phyloP scores from a whole-genome alignment of 257 asterid species.

The Solanum appendiculatum region DNA sequence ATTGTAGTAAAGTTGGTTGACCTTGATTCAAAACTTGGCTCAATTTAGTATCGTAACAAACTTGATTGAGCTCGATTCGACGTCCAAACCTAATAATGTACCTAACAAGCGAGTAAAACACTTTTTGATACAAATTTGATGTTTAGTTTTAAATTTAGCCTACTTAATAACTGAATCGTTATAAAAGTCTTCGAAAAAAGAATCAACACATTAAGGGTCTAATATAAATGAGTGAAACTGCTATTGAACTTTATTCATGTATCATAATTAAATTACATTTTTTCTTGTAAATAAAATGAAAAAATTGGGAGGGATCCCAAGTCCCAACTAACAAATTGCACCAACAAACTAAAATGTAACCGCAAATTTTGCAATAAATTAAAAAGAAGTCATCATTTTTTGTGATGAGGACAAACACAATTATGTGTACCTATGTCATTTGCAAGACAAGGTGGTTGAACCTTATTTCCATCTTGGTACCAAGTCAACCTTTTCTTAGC shows the following conservation, averaged over 20 bases:
- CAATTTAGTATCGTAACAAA: neutral
- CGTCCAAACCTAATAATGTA: neutral
- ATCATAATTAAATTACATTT: neutral
- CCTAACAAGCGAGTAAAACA: neutral
- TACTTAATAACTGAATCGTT: too few species aligned
- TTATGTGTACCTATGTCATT: conserved; percentile 52
- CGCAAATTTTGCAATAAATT: neutral
- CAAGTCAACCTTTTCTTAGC: conserved; percentile 38
- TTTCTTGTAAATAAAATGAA: neutral
- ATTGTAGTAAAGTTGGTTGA: too few species aligned
- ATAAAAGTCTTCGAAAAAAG: too few species aligned
- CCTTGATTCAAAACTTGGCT: too few species aligned
- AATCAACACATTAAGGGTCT: too few species aligned
- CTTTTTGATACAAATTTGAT: too few species aligned
- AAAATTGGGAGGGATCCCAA: neutral
- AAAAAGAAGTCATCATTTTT: neutral
- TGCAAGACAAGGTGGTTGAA: conserved; percentile 67
- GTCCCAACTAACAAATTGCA: neutral
- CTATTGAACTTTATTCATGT: neutral
- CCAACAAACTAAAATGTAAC: neutral
- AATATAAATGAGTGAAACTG: neutral
- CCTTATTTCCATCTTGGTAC: conserved; percentile 39
- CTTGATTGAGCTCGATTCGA: neutral
- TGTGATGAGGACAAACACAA: conserved; percentile 24
- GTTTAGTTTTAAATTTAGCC: neutral